These are phyloP conservation scores for Pelagomonas calceolata DNA, from an alignment of 108 stramenopile species.

Conservation along the genomic window DNA sequence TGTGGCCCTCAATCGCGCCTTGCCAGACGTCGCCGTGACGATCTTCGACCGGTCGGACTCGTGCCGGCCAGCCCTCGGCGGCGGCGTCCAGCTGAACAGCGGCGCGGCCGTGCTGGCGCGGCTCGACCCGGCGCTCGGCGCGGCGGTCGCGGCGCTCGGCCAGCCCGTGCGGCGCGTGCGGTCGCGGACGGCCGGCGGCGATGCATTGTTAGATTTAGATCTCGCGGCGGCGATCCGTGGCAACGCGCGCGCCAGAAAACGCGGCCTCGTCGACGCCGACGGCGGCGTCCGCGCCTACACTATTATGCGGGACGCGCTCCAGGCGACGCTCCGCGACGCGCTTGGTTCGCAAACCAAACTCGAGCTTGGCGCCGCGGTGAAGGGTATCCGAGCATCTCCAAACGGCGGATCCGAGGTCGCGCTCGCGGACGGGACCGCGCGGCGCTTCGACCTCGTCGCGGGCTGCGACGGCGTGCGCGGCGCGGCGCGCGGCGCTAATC, in stretches of 20 bases:
- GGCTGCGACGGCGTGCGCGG: conserved; percentile 68
- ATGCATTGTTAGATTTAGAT: neutral
- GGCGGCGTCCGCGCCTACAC: neutral
- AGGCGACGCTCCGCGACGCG: neutral
- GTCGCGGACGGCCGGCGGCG: neutral
- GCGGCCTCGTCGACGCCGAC: neutral
- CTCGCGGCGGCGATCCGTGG: neutral
- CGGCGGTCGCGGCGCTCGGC: neutral
- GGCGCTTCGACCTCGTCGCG: conserved; percentile 53
- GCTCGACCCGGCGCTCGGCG: neutral
- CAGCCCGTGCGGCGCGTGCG: neutral
- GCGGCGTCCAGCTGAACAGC: neutral
- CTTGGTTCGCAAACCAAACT: neutral
- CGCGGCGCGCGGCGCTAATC: conserved; percentile 13
- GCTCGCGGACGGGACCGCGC: neutral
- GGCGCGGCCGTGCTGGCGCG: neutral
- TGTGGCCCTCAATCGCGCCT: neutral
- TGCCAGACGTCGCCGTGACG: neutral
- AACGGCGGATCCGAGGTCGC: neutral
- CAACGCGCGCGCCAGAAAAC: neutral
- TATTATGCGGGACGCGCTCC: neutral
- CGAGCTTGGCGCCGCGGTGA: neutral
- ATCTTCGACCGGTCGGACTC: neutral
- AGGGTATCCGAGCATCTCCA: no score
- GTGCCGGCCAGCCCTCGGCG: neutral